These are phyloP conservation scores for Metarhizium brunneum DNA, from an alignment of 2,329 filamentous ascomycete genomes.

Conservation along the genomic window DNA sequence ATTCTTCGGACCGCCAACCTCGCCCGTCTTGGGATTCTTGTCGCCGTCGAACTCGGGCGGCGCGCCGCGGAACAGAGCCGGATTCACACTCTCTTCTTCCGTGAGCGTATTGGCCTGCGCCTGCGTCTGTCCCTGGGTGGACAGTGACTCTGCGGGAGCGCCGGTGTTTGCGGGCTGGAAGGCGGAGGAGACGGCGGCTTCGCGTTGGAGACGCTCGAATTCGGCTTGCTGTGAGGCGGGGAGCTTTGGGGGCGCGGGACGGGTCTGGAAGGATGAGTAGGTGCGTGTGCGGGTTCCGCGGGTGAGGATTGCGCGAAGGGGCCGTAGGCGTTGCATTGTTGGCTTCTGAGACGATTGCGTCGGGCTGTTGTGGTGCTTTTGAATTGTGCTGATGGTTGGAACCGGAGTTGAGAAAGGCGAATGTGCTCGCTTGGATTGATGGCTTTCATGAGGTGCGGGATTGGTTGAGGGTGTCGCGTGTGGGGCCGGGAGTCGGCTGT, in stretches of 20 bases:
- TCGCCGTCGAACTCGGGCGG: constrained; percentile 91
- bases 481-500: too few species aligned
- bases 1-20: constrained; percentile 95
- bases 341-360: neutral
- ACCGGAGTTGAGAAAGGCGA: too few species aligned
- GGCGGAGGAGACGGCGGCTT: constrained; percentile 36
- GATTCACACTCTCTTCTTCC: constrained; percentile 29
- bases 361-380: neutral
- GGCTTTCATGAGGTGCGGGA: too few species aligned
- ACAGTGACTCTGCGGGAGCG: constrained; percentile 6
- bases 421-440: too few species aligned
- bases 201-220: constrained; percentile 76
- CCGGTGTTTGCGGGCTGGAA: constrained; percentile 19
- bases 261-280: constrained; percentile 35
- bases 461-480: too few species aligned
- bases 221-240: constrained; percentile 83
- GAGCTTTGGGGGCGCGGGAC: constrained; percentile 73
- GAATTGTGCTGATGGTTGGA: too few species aligned
- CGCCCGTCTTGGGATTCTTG: constrained; percentile 83
- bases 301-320: constrained; percentile 6
- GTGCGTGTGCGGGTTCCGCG: constrained; percentile 10
- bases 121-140: neutral
- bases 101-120: constrained; percentile 8
- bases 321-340: constrained; percentile 2
- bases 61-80: constrained; percentile 62